A percentile compares a stretch with the other conserved stretches of the same genome.
These are phyloP conservation scores for Choiromyces venosus DNA, from an alignment of 495 filamentous ascomycete genomes.

Conservation along the genomic window DNA sequence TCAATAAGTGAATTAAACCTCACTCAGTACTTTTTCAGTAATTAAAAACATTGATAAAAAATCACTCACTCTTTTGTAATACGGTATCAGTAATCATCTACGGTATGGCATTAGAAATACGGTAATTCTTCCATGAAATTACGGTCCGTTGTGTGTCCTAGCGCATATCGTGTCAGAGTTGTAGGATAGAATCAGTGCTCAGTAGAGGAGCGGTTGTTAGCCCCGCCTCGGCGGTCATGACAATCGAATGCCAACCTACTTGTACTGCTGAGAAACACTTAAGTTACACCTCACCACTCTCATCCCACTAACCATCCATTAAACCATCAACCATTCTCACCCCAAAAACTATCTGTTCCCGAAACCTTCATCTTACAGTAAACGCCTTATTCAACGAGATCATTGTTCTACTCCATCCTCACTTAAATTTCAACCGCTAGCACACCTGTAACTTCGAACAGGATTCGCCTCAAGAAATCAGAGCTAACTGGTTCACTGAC, in stretches of 20 bases:
- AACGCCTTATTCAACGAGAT: constrained; percentile 10
- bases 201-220: constrained; percentile 1
- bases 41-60: not conserved
- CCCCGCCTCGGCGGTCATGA: constrained; percentile 27
- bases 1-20: not conserved
- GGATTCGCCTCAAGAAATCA: not conserved
- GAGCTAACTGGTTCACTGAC: constrained; percentile 4
- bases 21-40: not conserved
- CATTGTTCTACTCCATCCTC: constrained; percentile 7
- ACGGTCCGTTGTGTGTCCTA: not conserved
- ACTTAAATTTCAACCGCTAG: constrained; percentile 1
- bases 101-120: too few species aligned
- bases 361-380: constrained; percentile 3
- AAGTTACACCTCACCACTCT: not conserved
- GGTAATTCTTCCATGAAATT: not conserved
- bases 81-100: not conserved
- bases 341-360: constrained; percentile 9
- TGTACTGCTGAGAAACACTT: not conserved
- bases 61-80: not conserved
- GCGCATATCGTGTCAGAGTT: not conserved
- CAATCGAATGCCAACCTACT: constrained; percentile 12
- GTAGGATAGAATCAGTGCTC: not conserved
- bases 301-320: not conserved
- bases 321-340: constrained; percentile 13
- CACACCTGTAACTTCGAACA: constrained; percentile 2